Evolutionary conservation across 495 filamentous ascomycete genomes (phyloP).

Genomic region (Lineolata rhizophorae): DNA sequence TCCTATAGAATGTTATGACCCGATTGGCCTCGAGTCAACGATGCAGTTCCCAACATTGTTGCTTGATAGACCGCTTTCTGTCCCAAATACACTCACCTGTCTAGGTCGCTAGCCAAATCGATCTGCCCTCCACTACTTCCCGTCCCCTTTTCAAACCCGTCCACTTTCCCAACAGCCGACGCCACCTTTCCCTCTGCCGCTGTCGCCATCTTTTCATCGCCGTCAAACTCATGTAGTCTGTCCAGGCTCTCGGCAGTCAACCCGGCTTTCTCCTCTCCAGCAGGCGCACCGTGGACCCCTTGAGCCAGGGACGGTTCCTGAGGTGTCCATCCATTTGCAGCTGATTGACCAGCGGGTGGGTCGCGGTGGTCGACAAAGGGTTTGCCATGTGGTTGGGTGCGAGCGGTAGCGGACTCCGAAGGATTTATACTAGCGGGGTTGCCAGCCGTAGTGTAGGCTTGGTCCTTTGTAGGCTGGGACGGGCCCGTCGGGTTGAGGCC

Average conservation of each 20-base stretch:
- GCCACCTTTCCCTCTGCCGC: constrained; percentile 18
- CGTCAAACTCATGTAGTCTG: constrained; percentile 17
- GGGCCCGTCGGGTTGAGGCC: background rate
- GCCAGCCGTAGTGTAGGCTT: constrained; percentile 16
- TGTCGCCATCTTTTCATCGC: constrained; percentile 17
- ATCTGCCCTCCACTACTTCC: constrained; percentile 8
- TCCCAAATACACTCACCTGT: constrained; percentile 11
- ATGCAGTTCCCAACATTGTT: background rate
- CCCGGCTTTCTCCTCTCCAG: constrained; percentile 15
- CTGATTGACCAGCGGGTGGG: constrained; percentile 13
- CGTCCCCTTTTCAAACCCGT: constrained; percentile 3
- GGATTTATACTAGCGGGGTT: constrained; percentile 18
- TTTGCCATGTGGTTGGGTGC: constrained; percentile 5
- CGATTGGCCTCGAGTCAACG: too few species aligned
- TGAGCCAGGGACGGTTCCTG: constrained; percentile 12
- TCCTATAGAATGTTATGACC: constrained; percentile 8
- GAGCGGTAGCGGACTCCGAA: constrained; percentile 8
- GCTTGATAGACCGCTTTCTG: background rate
- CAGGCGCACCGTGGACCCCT: constrained; percentile 15
- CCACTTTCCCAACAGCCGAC: constrained; percentile 14
- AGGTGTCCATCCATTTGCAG: constrained; percentile 9
- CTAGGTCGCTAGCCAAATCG: constrained; percentile 18
- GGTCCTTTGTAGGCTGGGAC: constrained; percentile 15
- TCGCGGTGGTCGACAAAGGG: constrained; percentile 8
- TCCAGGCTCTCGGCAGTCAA: constrained; percentile 14